Evolutionary conservation across 2,329 filamentous ascomycete genomes (phyloP).

Genomic region (Tympanopsis confertula): DNA sequence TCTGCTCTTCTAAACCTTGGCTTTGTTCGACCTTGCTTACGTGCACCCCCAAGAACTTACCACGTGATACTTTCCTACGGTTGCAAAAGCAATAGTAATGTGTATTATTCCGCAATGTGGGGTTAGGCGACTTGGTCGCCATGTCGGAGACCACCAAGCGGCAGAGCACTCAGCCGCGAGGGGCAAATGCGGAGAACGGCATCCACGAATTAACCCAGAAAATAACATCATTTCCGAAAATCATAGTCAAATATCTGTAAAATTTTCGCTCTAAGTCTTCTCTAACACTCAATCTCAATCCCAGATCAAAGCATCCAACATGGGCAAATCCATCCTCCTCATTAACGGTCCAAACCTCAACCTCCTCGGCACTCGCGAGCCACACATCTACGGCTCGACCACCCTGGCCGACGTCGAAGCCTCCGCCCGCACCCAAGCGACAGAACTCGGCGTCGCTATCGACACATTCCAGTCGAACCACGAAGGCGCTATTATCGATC

Average conservation of each 20-base stretch:
- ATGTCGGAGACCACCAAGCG: too few species aligned
- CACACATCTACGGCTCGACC: conserved; percentile 59
- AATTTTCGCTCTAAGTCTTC: conserved; percentile 7
- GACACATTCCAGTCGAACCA: conserved; percentile 65
- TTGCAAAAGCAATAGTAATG: too few species aligned
- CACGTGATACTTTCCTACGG: too few species aligned
- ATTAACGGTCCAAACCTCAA: conserved; percentile 80
- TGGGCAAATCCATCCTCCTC: conserved; percentile 45
- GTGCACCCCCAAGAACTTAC: too few species aligned
- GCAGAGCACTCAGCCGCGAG: too few species aligned
- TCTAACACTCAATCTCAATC: conserved; percentile 6
- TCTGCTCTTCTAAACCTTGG: too few species aligned
- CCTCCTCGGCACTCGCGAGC: conserved; percentile 65
- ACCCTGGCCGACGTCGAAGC: conserved; percentile 52
- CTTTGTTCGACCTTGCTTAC: too few species aligned
- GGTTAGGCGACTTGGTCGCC: too few species aligned
- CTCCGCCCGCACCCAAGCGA: conserved; percentile 34
- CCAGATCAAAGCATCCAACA: conserved; percentile 5
- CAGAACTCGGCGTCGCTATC: conserved; percentile 32
- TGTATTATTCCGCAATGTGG: too few species aligned
- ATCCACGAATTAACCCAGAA: too few species aligned
- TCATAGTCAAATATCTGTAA: conserved; percentile 6
- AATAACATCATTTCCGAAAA: too few species aligned
- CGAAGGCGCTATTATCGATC: conserved; percentile 64
- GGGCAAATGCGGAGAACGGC: too few species aligned